Conservation (phyloP, 805 yeast genomes). For the Candida dendrica region DNA sequence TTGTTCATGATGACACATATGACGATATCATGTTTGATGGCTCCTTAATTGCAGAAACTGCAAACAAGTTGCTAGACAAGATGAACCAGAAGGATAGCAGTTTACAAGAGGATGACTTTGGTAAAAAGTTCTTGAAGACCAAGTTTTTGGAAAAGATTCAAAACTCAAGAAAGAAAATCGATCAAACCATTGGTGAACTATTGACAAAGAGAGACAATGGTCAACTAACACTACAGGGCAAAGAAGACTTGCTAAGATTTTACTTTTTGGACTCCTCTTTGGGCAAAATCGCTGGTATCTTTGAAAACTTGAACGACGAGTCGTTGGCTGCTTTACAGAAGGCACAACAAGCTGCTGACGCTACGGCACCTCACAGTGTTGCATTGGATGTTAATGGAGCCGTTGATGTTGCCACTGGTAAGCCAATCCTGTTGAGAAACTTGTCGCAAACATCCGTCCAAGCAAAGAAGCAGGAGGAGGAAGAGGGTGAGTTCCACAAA, state of each 20-base stretch:
- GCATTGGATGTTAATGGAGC: slow-evolving; percentile 60
- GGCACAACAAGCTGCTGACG: slow-evolving; percentile 11
- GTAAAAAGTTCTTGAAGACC: slow-evolving; percentile 29
- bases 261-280: slow-evolving; percentile 65
- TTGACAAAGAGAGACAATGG: slow-evolving; percentile 48
- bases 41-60: slow-evolving; percentile 63
- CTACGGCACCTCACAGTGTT: slow-evolving; percentile 54
- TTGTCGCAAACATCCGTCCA: slow-evolving; percentile 57
- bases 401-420: slow-evolving; percentile 63
- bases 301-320: slow-evolving; percentile 17
- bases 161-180: slow-evolving; percentile 32
- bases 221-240: slow-evolving; percentile 56
- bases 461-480: slow-evolving; percentile 75
- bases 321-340: slow-evolving; percentile 11
- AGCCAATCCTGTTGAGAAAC: slow-evolving; percentile 60
- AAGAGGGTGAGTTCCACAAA: slow-evolving; percentile 87
- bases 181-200: slow-evolving; percentile 46
- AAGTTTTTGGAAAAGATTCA: slow-evolving; percentile 35
- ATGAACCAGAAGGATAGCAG: slow-evolving; percentile 19
- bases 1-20: slow-evolving; percentile 23
- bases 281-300: slow-evolving; percentile 40
- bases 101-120: slow-evolving; percentile 29
- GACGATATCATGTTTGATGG: slow-evolving; percentile 75
- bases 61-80: slow-evolving; percentile 52
- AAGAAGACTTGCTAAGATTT: slow-evolving; percentile 65